Conservation (phyloP, 208 protist species). For the Herpetomonas samuelpessoai region DNA sequence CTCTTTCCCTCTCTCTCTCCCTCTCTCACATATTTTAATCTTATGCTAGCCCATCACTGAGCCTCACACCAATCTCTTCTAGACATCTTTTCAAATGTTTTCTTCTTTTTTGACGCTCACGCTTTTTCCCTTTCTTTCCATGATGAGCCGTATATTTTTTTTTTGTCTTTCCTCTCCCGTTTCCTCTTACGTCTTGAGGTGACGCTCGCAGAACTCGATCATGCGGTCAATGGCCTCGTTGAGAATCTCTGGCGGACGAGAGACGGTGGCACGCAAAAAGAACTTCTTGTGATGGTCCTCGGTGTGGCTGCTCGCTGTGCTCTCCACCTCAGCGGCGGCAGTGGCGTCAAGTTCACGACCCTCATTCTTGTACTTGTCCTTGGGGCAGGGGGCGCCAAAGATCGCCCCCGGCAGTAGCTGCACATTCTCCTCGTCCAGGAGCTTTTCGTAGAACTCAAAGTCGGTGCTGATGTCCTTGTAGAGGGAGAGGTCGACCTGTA, state of each 20-base stretch:
- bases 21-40: too few relatives aligned
- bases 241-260: slow-evolving; percentile 60
- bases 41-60: too few relatives aligned
- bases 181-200: too few relatives aligned
- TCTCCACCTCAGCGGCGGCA: too few relatives aligned
- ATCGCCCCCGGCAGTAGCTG: slow-evolving; percentile 86
- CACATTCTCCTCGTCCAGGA: slow-evolving; percentile 86
- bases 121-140: too few relatives aligned
- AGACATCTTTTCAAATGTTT: too few relatives aligned
- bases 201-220: slow-evolving; percentile 64
- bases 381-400: slow-evolving; percentile 52
- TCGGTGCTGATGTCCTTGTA: slow-evolving; percentile 76
- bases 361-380: not conserved
- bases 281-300: slow-evolving; percentile 1
- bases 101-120: too few relatives aligned
- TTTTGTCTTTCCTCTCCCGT: too few relatives aligned
- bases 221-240: slow-evolving; percentile 80
- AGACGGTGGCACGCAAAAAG: slow-evolving; percentile 82
- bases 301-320: too few relatives aligned
- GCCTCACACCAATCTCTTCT: too few relatives aligned
- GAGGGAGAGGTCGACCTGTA: slow-evolving; percentile 69
- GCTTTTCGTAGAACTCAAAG: slow-evolving; percentile 74
- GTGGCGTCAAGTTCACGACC: not conserved
- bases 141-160: too few relatives aligned
- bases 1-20: too few relatives aligned